Evolutionary conservation across 805 yeast genomes (phyloP).

Genomic region (Candida khao-thaluensis): DNA sequence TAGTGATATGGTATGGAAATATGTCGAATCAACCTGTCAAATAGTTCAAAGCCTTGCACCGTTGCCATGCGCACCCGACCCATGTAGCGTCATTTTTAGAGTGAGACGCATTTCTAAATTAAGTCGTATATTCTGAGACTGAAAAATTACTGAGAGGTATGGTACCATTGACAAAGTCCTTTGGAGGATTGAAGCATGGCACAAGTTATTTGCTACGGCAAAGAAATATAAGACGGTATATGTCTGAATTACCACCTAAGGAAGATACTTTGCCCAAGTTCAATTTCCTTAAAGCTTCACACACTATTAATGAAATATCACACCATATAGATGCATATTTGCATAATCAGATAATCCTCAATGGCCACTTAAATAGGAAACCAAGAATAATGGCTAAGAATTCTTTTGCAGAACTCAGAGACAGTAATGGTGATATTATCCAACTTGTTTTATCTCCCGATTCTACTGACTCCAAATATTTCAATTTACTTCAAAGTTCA

Average conservation of each 20-base stretch:
- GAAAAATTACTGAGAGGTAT: too few relatives aligned
- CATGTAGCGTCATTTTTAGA: too few relatives aligned
- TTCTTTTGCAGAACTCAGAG: constrained; percentile 75
- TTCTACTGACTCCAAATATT: constrained; percentile 37
- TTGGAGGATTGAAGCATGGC: too few relatives aligned
- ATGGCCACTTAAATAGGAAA: constrained; percentile 83
- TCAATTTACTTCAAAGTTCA: constrained; percentile 44
- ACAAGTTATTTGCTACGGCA: too few relatives aligned
- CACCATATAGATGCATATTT: constrained; percentile 14
- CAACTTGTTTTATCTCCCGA: constrained; percentile 50
- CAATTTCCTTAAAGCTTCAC: constrained; percentile 36
- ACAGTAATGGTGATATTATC: constrained; percentile 60
- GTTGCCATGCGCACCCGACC: too few relatives aligned
- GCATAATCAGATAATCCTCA: constrained; percentile 39
- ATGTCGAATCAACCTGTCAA: too few relatives aligned
- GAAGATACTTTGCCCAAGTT: constrained; percentile 28
- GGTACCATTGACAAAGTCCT: not conserved
- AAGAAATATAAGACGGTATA: not conserved
- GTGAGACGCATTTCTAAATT: too few relatives aligned
- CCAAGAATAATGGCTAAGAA: constrained; percentile 71
- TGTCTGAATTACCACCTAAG: constrained; percentile 21
- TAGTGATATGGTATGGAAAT: not conserved
- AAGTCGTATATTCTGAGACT: too few relatives aligned
- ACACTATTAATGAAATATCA: constrained; percentile 19
- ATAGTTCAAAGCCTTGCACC: too few relatives aligned